These are phyloP conservation scores for Phytophthora cryptogea DNA, from an alignment of 352 stramenopile genomes.

Conservation along the genomic window DNA sequence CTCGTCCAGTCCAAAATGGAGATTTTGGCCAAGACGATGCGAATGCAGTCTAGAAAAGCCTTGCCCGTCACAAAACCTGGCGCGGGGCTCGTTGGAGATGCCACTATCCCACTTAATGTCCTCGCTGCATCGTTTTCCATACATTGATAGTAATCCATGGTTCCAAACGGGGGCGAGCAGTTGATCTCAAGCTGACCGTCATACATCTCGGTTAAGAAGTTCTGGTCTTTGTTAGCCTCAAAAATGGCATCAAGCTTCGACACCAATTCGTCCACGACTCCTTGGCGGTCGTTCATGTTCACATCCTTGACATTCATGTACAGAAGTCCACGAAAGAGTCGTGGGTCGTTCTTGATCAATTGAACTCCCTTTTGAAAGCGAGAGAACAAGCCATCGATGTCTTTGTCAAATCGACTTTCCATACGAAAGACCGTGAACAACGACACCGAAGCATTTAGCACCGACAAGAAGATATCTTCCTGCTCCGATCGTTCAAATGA, in stretches of 20 bases:
- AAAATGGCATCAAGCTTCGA: slow-evolving; percentile 51
- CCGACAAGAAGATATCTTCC: slow-evolving; percentile 73
- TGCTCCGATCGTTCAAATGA: slow-evolving; percentile 78
- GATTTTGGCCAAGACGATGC: slow-evolving; percentile 68
- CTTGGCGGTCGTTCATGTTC: slow-evolving; percentile 60
- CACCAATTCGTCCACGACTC: slow-evolving; percentile 54
- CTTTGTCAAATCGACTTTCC: slow-evolving; percentile 77
- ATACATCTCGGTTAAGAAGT: slow-evolving; percentile 76
- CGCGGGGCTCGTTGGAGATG: neutral
- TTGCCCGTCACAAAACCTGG: slow-evolving; percentile 46
- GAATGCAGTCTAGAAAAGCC: slow-evolving; percentile 66
- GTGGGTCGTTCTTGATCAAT: slow-evolving; percentile 58
- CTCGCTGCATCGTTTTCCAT: slow-evolving; percentile 29
- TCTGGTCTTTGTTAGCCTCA: slow-evolving; percentile 48
- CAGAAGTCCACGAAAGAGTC: slow-evolving; percentile 57
- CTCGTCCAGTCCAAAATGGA: slow-evolving; percentile 78
- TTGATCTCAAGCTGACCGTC: slow-evolving; percentile 58
- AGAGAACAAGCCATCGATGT: slow-evolving; percentile 64
- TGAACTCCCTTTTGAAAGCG: slow-evolving; percentile 68
- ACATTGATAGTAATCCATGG: slow-evolving; percentile 51
- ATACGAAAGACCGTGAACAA: slow-evolving; percentile 77
- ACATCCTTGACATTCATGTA: slow-evolving; percentile 75
- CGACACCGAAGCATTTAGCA: slow-evolving; percentile 69
- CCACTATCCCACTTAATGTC: slow-evolving; percentile 11
- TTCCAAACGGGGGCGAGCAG: slow-evolving; percentile 69